Conservation (phyloP, 2,329 filamentous ascomycete species). For the Xenosphaeropsis pyriputrescens region DNA sequence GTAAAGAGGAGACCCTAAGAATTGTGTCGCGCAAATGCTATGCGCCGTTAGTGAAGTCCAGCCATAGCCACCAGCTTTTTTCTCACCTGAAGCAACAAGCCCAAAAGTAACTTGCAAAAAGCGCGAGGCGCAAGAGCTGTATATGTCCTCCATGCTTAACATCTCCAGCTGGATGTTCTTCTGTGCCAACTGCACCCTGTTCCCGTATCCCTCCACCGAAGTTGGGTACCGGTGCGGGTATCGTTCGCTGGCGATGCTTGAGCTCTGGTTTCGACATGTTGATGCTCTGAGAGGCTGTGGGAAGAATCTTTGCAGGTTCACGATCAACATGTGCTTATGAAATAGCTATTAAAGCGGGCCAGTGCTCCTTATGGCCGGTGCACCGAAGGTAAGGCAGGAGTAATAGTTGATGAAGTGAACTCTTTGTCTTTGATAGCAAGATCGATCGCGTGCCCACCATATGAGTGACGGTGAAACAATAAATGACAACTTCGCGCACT, state of each 20-base stretch:
- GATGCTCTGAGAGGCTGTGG: neutral
- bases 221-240: conserved; percentile 2
- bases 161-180: conserved; percentile 17
- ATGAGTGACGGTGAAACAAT: too few species aligned
- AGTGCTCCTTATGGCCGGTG: too few species aligned
- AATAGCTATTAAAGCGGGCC: too few species aligned
- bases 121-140: conserved; percentile 1
- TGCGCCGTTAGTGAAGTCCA: conserved; percentile 8
- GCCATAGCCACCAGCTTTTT: too few species aligned
- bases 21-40: conserved; percentile 56
- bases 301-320: too few species aligned
- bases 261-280: conserved; percentile 6
- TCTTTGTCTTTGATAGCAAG: too few species aligned
- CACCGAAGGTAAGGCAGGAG: too few species aligned
- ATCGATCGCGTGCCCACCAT: too few species aligned
- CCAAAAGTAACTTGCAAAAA: conserved; percentile 12
- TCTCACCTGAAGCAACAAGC: conserved; percentile 13
- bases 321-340: too few species aligned
- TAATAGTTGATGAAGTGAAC: too few species aligned
- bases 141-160: conserved; percentile 15
- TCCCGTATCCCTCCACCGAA: conserved; percentile 4
- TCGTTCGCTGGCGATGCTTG: conserved; percentile 12
- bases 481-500: too few species aligned
- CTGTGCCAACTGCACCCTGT: conserved; percentile 4
- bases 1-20: conserved; percentile 65